These are phyloP conservation scores for Heterobasidion irregulare DNA, from an alignment of 1,284 basidiomycete genomes.

Conservation along the genomic window DNA sequence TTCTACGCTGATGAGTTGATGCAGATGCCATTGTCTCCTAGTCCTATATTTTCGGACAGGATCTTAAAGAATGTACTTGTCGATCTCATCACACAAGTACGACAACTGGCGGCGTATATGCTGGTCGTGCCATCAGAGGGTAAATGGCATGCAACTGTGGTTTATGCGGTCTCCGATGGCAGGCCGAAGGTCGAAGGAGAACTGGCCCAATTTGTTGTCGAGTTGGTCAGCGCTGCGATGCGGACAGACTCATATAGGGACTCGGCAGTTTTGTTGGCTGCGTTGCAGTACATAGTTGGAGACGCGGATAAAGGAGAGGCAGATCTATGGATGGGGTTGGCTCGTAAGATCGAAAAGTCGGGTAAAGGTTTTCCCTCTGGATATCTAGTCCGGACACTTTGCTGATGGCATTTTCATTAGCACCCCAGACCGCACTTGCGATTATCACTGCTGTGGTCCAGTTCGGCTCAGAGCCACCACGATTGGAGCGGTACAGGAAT, in stretches of 20 bases:
- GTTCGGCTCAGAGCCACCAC: slow-evolving; percentile 59
- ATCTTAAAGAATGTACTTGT: slow-evolving; percentile 30
- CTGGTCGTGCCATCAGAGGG: slow-evolving; percentile 43
- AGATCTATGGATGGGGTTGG: slow-evolving; percentile 70
- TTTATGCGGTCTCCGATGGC: slow-evolving; percentile 20
- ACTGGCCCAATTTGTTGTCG: slow-evolving; percentile 28
- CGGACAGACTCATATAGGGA: slow-evolving; percentile 41
- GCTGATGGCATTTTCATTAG: slow-evolving; percentile 26
- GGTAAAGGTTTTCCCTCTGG: slow-evolving; percentile 32
- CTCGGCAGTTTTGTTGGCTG: slow-evolving; percentile 46
- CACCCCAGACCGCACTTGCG: slow-evolving; percentile 57
- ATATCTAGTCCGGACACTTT: background rate
- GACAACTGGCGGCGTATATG: slow-evolving; percentile 63
- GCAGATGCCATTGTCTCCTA: slow-evolving; percentile 38
- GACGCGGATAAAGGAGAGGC: slow-evolving; percentile 57
- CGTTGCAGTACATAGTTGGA: slow-evolving; percentile 54
- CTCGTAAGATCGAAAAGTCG: slow-evolving; percentile 49
- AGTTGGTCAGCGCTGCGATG: slow-evolving; percentile 29
- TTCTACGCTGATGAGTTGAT: slow-evolving; percentile 49
- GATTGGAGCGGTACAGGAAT: slow-evolving; percentile 81
- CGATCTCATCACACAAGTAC: slow-evolving; percentile 40
- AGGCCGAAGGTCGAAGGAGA: slow-evolving; percentile 12
- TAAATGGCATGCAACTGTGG: slow-evolving; percentile 40
- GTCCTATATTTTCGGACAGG: slow-evolving; percentile 38
- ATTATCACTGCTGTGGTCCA: slow-evolving; percentile 58